These are phyloP conservation scores for Talaromyces albobiverticillius DNA, from an alignment of 2,329 filamentous ascomycete species.

Conservation along the genomic window DNA sequence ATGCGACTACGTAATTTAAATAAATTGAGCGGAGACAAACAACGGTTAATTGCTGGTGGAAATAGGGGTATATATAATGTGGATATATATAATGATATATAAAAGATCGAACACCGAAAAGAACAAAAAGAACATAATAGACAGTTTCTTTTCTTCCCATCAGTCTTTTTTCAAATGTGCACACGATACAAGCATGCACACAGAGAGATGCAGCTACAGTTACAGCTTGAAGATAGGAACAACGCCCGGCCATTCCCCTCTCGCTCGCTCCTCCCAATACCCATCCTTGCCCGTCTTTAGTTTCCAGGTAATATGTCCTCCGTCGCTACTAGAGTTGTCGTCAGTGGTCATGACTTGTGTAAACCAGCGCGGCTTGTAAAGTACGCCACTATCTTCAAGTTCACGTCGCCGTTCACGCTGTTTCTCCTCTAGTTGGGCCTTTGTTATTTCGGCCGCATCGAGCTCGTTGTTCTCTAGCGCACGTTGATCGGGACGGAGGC, in stretches of 20 bases:
- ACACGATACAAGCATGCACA: too few relatives aligned
- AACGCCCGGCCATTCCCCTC: conserved; percentile 63
- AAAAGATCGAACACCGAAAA: too few relatives aligned
- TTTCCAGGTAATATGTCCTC: conserved; percentile 57
- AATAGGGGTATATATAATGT: too few relatives aligned
- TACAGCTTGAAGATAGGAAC: conserved; percentile 52
- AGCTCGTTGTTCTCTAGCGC: conserved; percentile 77
- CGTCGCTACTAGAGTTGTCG: conserved; percentile 7
- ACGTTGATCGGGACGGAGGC: conserved; percentile 83
- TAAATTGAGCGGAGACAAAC: too few relatives aligned
- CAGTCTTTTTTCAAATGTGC: too few relatives aligned
- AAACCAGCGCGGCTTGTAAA: conserved; percentile 81
- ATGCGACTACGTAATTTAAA: too few relatives aligned
- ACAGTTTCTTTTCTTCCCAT: too few relatives aligned
- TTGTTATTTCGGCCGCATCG: conserved; percentile 79
- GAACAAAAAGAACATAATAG: too few relatives aligned
- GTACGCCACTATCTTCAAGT: conserved; percentile 71
- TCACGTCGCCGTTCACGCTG: conserved; percentile 73
- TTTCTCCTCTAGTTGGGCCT: conserved; percentile 78
- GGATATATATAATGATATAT: too few relatives aligned
- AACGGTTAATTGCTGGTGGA: too few relatives aligned
- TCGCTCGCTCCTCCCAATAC: conserved; percentile 86
- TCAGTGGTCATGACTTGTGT: conserved; percentile 54
- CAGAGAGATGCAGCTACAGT: background rate
- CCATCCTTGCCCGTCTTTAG: conserved; percentile 78